Evolutionary conservation across 2,329 filamentous ascomycete genomes (phyloP).

Genomic region (Pseudogymnoascus sp.): DNA sequence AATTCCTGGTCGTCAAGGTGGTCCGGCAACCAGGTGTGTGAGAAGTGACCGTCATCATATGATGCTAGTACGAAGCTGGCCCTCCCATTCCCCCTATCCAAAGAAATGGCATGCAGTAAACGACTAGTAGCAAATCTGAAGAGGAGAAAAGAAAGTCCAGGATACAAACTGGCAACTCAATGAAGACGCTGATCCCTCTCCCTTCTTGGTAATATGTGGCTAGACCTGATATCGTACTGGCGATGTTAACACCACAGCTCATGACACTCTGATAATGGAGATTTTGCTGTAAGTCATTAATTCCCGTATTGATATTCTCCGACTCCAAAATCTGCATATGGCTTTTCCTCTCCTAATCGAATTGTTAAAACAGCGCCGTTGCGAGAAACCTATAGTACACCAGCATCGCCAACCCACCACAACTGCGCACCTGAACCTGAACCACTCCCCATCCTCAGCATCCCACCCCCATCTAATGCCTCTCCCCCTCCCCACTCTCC

Average conservation of each 20-base stretch:
- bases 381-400: background rate
- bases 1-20: background rate
- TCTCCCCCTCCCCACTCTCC: background rate
- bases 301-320: background rate
- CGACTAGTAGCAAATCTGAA: background rate
- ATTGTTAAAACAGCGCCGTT: background rate
- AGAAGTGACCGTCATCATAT: background rate
- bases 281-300: background rate
- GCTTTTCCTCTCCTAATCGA: background rate
- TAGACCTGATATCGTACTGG: background rate
- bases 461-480: background rate
- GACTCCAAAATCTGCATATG: background rate
- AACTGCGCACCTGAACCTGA: background rate
- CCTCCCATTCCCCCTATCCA: background rate
- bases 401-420: background rate
- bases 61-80: background rate
- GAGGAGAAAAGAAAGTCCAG: background rate
- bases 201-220: background rate
- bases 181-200: background rate
- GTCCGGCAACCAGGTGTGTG: background rate
- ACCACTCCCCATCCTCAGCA: background rate
- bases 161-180: background rate
- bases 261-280: background rate
- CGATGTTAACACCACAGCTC: background rate
- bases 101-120: background rate